Base-by-base conservation (phyloP, 1,284 basidiomycete genomes). In the Trametes versicolor region DNA sequence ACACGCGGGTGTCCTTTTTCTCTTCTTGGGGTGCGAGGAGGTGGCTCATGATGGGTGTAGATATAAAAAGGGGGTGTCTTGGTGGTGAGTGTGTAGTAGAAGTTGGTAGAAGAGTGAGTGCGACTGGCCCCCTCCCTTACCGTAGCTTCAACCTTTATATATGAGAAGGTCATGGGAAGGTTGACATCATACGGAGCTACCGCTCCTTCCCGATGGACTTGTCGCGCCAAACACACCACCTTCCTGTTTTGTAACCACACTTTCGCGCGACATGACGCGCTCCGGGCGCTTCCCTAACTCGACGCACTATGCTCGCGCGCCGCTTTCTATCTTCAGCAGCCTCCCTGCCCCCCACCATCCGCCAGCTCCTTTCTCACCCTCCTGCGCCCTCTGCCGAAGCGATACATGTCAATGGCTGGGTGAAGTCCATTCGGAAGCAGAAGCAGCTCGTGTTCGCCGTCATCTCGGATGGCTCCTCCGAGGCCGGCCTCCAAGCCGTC, bases 381-480 rank as follows among this genome's bases (percentile, higher is more conserved):
- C 65, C 63, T 41, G 54, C 13, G 37, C 58, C 63, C 6, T 32
- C 65, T 10, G 45, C 66, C 2, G 64, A 72, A 52, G 53, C 71
- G 25, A 72, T 84, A 13, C 58, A 80, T 23, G 77, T 92, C 25
- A 83, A 88, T 65, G 95, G 94, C 52, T 97, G 95, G 94, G 82
- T 98, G 59, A 91, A 90, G 73, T 93, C 91, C 0, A 84, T 97
- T 50, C 85, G 96, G 47, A 85, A 87, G 37, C 95, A 97, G 79
- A 97, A 97, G 82, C 90, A 90, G 61, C 83, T 96, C 34, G 84
- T 93, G 0, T 98, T 98, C 73, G 91, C 90, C 0, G 90, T 93
- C 49, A 77, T 98, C 60, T 89, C 86, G 56, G 96, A 98, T 77
- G 96, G 96, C 2, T 93, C 91, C 60, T 87, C 85, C 1, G 72